These are phyloP conservation scores for Volvox africanus DNA, from an alignment of 139 green algal species.

Conservation along the genomic window DNA sequence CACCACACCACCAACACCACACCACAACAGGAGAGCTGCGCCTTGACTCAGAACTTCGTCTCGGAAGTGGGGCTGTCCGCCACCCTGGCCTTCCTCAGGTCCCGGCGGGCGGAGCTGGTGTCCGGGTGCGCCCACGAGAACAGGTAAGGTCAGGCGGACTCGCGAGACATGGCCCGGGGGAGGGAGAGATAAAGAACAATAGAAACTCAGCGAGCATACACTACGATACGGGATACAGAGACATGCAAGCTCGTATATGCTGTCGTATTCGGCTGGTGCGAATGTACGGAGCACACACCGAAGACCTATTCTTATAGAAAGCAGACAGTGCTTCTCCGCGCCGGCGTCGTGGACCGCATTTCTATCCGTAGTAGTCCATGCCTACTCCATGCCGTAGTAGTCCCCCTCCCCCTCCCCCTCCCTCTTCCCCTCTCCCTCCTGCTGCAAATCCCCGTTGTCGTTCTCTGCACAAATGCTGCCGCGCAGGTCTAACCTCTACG, in stretches of 20 bases:
- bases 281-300: no score
- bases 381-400: background rate
- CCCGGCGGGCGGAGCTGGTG: constrained; percentile 69
- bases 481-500: constrained; percentile 65
- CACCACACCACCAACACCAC: no score
- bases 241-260: no score
- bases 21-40: constrained; percentile 64
- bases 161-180: background rate
- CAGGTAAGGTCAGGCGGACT: constrained; percentile 56
- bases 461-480: no score
- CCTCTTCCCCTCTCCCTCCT: background rate
- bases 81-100: constrained; percentile 80
- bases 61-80: constrained; percentile 70
- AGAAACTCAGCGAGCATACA: no score
- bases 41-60: constrained; percentile 93
- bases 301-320: no score
- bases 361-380: background rate
- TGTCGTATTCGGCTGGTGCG: no score
- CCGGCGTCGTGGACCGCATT: no score
- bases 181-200: no score
- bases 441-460: no score
- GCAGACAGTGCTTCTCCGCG: no score
- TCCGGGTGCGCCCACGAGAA: constrained; percentile 74
- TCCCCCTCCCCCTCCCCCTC: background rate
- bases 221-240: no score